These are phyloP conservation scores for Echium plantagineum DNA, from an alignment of 257 asterid genomes.

Conservation along the genomic window DNA sequence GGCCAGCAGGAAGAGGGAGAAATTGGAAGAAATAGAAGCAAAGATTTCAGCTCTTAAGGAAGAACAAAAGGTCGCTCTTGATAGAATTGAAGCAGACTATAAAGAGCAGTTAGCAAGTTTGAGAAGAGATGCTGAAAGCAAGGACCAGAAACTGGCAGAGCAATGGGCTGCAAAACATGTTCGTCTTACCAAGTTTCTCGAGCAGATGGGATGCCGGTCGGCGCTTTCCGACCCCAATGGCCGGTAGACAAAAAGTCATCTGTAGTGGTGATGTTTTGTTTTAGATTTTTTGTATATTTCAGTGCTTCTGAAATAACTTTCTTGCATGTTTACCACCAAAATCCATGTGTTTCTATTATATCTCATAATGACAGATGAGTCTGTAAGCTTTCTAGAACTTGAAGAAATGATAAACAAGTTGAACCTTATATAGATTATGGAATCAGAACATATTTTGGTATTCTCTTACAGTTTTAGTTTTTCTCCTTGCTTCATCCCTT, in stretches of 20 bases:
- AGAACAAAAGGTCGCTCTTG: constrained; percentile 53
- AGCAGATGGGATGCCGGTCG: constrained; percentile 55
- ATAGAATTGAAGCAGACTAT: constrained; percentile 68
- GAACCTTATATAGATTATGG: no score
- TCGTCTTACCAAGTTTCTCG: constrained; percentile 53
- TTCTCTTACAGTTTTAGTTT: no score
- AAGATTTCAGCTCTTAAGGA: constrained; percentile 64
- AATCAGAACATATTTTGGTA: no score
- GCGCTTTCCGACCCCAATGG: constrained; percentile 28
- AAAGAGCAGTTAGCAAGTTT: constrained; percentile 67
- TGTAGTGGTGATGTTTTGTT: no score
- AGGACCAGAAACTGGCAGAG: constrained; percentile 83
- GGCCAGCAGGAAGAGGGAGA: constrained; percentile 61
- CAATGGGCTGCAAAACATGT: constrained; percentile 81
- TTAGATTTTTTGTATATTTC: no score
- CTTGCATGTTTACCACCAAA: no score
- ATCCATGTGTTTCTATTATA: no score
- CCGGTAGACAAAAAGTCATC: constrained; percentile 7
- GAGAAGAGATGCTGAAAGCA: constrained; percentile 77
- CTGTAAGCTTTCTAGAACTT: no score
- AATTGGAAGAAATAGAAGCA: constrained; percentile 67
- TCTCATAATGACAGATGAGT: no score
- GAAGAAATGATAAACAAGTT: no score
- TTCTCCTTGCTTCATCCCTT: no score
- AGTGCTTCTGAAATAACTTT: no score